Evolutionary conservation across 2,329 filamentous ascomycete genomes (phyloP), one percentile per base, ranked within the genome.

Genomic region (Botrytis paeoniae): DNA sequence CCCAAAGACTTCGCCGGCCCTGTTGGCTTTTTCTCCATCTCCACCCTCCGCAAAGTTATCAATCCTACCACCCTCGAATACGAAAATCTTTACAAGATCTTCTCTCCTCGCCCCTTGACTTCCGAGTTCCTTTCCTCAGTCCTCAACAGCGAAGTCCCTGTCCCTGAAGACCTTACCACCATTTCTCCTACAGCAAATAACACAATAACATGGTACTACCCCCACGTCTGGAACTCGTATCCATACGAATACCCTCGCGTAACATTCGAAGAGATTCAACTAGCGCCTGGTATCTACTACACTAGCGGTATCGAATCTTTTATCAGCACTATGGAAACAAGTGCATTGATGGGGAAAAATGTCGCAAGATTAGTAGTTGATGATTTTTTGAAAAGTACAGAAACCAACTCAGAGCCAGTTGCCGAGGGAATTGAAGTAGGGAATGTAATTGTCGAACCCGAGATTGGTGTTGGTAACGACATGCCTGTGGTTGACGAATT

Each of bases 311-410:
- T 98, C 61, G 95, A 98, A 83, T 92, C 92, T 77, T 98, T 99
- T 81, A 97, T 98, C 77, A 96, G 92, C 16, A 97, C 94, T 0
- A 98, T 99, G 96, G 96, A 99, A 85, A 98, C 96, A 10, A 97
- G 91, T 81, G 92, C 93, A 1, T 82, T 98, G 77, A 96, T 96
- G 89, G 96, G 96, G 0, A 93, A 88, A 87, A 96, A 96, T 80
- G 90, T 96, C 32, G 93, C 93, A 14, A 86, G 86, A 75, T 83
- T 96, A 71, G 85, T 95, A 63, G 85, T 90, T 0, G 88, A 95
- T 78, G 88, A 88, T 69, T 89, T 86, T 81, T 79, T 81, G 75
- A 81, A 75, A 78, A 20, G 74, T 0, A 35, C 73, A 35, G 70
- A 72, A 16, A 60, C 73, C 1, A 69, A 75, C 25, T 59, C 39